Percentiles rank a stretch among this genome's conserved stretches.
These are phyloP conservation scores for Phoma sp. DNA, from an alignment of 2,329 filamentous ascomycete species.

Conservation along the genomic window DNA sequence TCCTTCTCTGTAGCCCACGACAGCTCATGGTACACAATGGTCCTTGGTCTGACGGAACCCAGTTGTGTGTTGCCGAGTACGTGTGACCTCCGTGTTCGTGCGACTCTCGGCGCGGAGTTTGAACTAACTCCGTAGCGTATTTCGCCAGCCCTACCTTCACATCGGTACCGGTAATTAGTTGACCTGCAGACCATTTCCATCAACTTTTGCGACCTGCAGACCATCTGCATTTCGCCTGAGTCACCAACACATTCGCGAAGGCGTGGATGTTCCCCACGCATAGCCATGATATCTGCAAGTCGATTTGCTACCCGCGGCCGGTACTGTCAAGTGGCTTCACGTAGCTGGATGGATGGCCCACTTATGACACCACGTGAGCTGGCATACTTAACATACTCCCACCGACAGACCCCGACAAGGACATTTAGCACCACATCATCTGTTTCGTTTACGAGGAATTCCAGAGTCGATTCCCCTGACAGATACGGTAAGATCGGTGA, in stretches of 20 bases:
- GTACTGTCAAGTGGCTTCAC: background rate
- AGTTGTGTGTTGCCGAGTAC: too few species aligned
- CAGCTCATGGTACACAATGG: background rate
- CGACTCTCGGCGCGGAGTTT: background rate
- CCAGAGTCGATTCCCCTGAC: background rate
- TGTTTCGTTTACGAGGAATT: background rate
- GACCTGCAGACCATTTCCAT: conserved; percentile 10
- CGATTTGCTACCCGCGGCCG: conserved; percentile 7
- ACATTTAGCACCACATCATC: background rate
- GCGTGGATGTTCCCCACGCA: background rate
- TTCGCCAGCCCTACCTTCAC: too few species aligned
- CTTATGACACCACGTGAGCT: conserved; percentile 1
- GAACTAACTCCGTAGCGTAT: background rate
- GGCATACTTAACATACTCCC: background rate
- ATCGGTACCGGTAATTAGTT: background rate
- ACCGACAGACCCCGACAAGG: background rate
- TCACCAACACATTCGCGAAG: background rate
- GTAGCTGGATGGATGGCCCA: background rate
- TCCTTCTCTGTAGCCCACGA: background rate
- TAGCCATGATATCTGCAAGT: background rate
- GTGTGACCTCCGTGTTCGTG: background rate
- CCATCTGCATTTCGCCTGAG: background rate
- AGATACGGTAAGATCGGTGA: background rate
- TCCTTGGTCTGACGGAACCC: background rate
- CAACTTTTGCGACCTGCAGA: conserved; percentile 4